These are phyloP conservation scores for Glaciozyma antarctica DNA, from an alignment of 768 basidiomycete species.

Conservation along the genomic window DNA sequence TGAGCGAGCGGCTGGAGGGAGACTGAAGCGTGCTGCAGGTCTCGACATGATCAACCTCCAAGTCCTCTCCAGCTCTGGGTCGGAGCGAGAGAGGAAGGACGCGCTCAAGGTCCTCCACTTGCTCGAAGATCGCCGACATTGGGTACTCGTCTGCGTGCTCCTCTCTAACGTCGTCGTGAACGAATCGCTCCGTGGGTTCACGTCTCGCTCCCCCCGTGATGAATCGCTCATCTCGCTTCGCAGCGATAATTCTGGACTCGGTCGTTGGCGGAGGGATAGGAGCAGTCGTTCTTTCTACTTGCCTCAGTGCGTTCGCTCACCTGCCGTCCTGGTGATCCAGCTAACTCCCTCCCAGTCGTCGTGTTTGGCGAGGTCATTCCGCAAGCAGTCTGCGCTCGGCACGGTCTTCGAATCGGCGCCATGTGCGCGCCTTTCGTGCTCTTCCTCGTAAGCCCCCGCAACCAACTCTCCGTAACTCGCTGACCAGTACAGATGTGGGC, in stretches of 20 bases:
- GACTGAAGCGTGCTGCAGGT: not conserved
- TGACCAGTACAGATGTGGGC: conserved; percentile 33
- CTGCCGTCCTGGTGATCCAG: too few species aligned
- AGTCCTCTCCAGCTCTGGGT: conserved; percentile 30
- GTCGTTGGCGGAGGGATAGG: conserved; percentile 44
- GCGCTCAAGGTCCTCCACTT: conserved; percentile 46
- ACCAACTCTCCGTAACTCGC: too few species aligned
- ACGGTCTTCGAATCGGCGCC: conserved; percentile 73
- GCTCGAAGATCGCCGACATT: conserved; percentile 63
- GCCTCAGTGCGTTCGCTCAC: conserved; percentile 10
- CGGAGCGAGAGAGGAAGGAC: conserved; percentile 34
- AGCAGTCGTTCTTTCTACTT: conserved; percentile 39
- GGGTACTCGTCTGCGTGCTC: conserved; percentile 87
- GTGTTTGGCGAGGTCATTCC: conserved; percentile 46
- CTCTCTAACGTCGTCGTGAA: conserved; percentile 64
- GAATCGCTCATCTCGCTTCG: not conserved
- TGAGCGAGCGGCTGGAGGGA: not conserved
- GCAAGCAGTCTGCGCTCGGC: conserved; percentile 58
- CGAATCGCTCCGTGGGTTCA: conserved; percentile 39
- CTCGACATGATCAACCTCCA: conserved; percentile 27
- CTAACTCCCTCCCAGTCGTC: conserved; percentile 26
- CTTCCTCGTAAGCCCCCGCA: not conserved
- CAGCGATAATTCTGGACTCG: conserved; percentile 43
- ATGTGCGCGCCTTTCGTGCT: conserved; percentile 51
- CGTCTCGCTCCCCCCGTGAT: not conserved